A percentile compares a stretch with the other conserved stretches of the same genome.
These are phyloP conservation scores for Neurospora sp. DNA, from an alignment of 495 filamentous ascomycete genomes.

Conservation along the genomic window DNA sequence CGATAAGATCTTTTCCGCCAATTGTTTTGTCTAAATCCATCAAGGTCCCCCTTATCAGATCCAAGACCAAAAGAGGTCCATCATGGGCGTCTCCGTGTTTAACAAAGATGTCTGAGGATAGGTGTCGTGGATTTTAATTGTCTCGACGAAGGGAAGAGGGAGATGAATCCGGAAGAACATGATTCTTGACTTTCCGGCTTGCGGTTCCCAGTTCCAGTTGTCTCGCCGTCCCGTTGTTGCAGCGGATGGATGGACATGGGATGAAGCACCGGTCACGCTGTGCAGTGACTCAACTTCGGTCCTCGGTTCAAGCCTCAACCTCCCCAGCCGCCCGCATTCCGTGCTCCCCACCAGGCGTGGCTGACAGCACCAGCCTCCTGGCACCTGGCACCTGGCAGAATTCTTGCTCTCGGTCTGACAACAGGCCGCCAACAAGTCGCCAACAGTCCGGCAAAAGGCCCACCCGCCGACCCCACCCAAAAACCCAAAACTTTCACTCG, in stretches of 20 bases:
- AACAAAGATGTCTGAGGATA: not conserved
- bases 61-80: not conserved
- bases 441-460: not conserved
- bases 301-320: not conserved
- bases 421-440: not conserved
- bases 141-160: not conserved
- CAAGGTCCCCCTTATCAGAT: not conserved
- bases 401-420: not conserved
- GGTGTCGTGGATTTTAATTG: not conserved
- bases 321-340: not conserved
- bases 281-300: not conserved
- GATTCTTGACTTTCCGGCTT: not conserved
- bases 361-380: not conserved
- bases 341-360: not conserved
- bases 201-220: not conserved
- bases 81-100: not conserved
- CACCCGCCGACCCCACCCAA: not conserved
- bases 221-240: not conserved
- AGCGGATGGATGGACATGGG: not conserved
- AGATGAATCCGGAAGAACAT: not conserved
- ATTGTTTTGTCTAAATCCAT: not conserved
- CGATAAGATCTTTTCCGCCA: not conserved
- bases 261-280: not conserved
- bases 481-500: not conserved
- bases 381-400: not conserved